Base-by-base conservation (phyloP, 2,329 filamentous ascomycete genomes). In the Xylaria multiplex region DNA sequence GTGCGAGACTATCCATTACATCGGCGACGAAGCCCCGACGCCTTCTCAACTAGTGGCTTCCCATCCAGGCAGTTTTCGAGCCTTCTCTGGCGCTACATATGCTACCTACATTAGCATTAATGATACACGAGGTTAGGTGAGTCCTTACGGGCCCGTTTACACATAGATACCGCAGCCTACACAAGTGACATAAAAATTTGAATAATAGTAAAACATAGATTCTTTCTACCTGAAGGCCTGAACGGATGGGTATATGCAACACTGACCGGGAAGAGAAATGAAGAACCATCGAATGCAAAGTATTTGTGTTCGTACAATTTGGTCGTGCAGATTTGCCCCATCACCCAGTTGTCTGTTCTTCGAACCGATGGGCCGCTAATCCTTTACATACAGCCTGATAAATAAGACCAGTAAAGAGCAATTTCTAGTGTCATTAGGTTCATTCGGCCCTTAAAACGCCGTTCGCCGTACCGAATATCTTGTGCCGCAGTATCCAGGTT, bases 181-280 rank as follows among this genome's bases (percentile, higher is more conserved):
- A 30, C 5, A 49, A 22, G 30, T 5, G 2, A 59, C 22, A 48
- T n/a, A 35, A 11, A 11, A 61, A 56, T 37, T 42, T 46, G 32
- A 57, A 32, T 32, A 48, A 43, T 62, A 40, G n/a, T 55, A 65
- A 63, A 53, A 55, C 30, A 50, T 62, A 58, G 22, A 66, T 66
- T 64, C 32, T 52, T 53, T 65, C 54, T 65, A 67, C 19, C 50
- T 64, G n/a, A 49, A 55, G 19, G 50, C 58, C 48, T 35, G 62
- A 64, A 62, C 57, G 46, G 58, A 55, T 64, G 27, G 67, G 67
- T 69, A 69, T 69, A 69, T 67, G 52, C 62, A 63, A 69, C 62
- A 42, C 40, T 50, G 59, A 58, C 24, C 42, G 30, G 35, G 52
- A 16, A 54, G 56, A 55, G 48, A 63, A 49, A 52, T 32, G 40